Evolutionary conservation across 768 basidiomycete species (phyloP), one percentile per base, ranked within the genome.

Genomic region (Cyathus striatus): DNA sequence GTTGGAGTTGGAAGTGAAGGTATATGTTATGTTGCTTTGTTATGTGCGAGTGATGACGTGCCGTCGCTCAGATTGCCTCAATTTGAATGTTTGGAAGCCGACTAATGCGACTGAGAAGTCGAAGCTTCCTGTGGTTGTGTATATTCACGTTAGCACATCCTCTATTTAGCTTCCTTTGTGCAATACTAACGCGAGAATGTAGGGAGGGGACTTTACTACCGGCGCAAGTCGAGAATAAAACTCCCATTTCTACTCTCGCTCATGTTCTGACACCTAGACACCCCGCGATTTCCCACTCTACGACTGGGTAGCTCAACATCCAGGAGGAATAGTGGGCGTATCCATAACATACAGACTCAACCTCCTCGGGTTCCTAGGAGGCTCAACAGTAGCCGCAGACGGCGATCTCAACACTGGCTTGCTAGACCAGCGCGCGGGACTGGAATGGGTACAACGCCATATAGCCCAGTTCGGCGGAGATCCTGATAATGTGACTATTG

Each of bases 281-380:
- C 65, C 72, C 5, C 65, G 69, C 58, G 71, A 69, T 5, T 74
- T 73, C 46, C 73, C 73, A 1, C 49, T 73, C 46, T 65, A 70
- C 44, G 67, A 72, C 43, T 71, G 72, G 74, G 70, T 75, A 4
- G 59, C 64, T 4, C 69, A 70, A 47, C 55, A 68, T 41, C n/a
- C n/a, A n/a, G n/a, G n/a, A 9, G 54, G 61, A 2, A 53, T 71
- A 21, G 50, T 68, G 5, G 62, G 48, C 7, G 68, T 69, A 4
- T 62, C 61, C 23, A 53, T 68, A 26, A 54, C 57, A 2, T 65
- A 65, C 41, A 60, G 61, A 5, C 38, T 63, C 14, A 57, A 53
- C 38, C 21, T 62, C 5, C 54, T 57, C 9, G 64, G 57, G 2
- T 70, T 30, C n/a, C 27, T 30, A 9, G 27, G 27, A 30, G 27